phyloP scores from a whole-genome alignment of 2,329 filamentous ascomycete species.

The Hirsutella rhossiliensis region DNA sequence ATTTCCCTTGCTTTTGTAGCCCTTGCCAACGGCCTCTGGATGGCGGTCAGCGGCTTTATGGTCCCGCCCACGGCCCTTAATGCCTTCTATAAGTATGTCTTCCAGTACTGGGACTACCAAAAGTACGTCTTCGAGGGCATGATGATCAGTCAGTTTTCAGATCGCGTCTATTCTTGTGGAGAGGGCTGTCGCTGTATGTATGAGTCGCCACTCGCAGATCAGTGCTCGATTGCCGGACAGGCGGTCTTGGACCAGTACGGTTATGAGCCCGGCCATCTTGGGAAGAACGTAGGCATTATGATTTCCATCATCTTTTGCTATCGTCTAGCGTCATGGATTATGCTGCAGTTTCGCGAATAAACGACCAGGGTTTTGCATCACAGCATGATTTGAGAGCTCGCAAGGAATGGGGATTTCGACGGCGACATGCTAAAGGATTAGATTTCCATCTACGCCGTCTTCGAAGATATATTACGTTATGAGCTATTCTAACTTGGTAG shows the following conservation, averaged over 20 bases:
- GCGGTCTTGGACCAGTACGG: conserved; percentile 60
- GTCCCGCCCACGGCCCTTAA: conserved; percentile 63
- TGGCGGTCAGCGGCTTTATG: conserved; percentile 75
- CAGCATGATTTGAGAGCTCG: too few relatives aligned
- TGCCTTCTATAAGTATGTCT: conserved; percentile 75
- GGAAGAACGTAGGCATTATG: too few relatives aligned
- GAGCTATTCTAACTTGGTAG: too few relatives aligned
- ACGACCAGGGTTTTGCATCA: too few relatives aligned
- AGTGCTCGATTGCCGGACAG: conserved; percentile 60
- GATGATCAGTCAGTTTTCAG: conserved; percentile 79
- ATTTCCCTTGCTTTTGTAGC: conserved; percentile 67
- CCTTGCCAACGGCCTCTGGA: conserved; percentile 83
- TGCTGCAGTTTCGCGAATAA: too few relatives aligned
- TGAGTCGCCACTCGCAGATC: conserved; percentile 32
- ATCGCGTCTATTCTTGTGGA: conserved; percentile 41
- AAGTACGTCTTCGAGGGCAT: conserved; percentile 81
- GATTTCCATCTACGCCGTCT: too few relatives aligned
- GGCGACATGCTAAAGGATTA: too few relatives aligned
- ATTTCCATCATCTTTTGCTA: too few relatives aligned
- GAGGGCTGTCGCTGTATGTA: conserved; percentile 59
- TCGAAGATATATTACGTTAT: too few relatives aligned
- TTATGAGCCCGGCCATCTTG: too few relatives aligned
- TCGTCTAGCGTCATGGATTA: too few relatives aligned
- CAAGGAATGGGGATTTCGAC: too few relatives aligned
- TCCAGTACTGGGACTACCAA: conserved; percentile 84